Conservation (phyloP, 352 stramenopile species). For the Pythium myriotylum region DNA sequence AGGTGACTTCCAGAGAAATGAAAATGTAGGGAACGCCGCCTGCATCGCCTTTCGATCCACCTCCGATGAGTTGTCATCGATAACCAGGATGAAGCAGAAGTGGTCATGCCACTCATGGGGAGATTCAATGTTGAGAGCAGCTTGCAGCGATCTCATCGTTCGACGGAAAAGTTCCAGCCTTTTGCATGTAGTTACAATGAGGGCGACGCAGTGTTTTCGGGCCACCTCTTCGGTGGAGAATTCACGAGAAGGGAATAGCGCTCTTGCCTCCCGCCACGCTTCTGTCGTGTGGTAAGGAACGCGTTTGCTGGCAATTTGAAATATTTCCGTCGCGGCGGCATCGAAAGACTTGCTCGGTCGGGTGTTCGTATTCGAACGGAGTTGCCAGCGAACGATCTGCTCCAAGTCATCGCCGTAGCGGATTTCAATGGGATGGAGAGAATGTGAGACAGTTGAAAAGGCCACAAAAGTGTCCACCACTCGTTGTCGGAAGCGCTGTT, state of each 20-base stretch:
- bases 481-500: slow-evolving; percentile 22
- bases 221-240: not conserved
- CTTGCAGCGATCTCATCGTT: slow-evolving; percentile 35
- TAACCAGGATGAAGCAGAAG: slow-evolving; percentile 51
- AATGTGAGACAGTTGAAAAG: not conserved
- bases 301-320: not conserved
- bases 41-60: slow-evolving; percentile 44
- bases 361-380: too few relatives aligned
- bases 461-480: slow-evolving; percentile 24
- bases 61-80: slow-evolving; percentile 56
- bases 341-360: not conserved
- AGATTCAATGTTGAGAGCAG: slow-evolving; percentile 13
- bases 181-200: slow-evolving; percentile 69
- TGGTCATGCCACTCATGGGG: slow-evolving; percentile 12
- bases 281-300: slow-evolving; percentile 21
- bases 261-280: slow-evolving; percentile 32
- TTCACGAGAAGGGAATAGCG: slow-evolving; percentile 1
- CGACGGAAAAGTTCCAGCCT: slow-evolving; percentile 44
- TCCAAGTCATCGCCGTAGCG: slow-evolving; percentile 44
- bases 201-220: slow-evolving; percentile 32
- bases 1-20: slow-evolving; percentile 40
- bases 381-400: slow-evolving; percentile 32
- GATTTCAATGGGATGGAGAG: slow-evolving; percentile 28
- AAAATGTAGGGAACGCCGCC: slow-evolving; percentile 32
- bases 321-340: not conserved